These are phyloP conservation scores for Phytophthora pini DNA, from an alignment of 352 stramenopile genomes.

Conservation along the genomic window DNA sequence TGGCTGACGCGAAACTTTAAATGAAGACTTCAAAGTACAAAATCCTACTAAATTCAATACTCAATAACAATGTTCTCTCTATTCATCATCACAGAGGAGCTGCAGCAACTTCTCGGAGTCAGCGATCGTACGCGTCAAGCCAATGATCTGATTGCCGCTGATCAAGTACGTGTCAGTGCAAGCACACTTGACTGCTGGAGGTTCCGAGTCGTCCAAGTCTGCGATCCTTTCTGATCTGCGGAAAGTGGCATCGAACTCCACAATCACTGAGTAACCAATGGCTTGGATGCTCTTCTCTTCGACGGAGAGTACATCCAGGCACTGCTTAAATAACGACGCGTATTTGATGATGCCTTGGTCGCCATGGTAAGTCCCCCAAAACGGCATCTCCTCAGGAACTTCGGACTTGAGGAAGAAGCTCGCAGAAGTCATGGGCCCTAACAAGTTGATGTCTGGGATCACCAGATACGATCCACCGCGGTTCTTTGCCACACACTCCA, in stretches of 20 bases:
- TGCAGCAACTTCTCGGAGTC: slow-evolving; percentile 82
- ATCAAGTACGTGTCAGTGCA: slow-evolving; percentile 85
- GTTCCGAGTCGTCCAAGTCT: slow-evolving; percentile 34
- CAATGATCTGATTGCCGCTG: slow-evolving; percentile 75
- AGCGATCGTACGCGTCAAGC: slow-evolving; percentile 79
- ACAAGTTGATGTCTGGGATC: slow-evolving; percentile 64
- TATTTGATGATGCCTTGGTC: slow-evolving; percentile 74
- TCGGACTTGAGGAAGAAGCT: slow-evolving; percentile 83
- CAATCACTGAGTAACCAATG: slow-evolving; percentile 78
- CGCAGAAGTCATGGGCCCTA: slow-evolving; percentile 59
- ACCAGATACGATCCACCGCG: slow-evolving; percentile 53
- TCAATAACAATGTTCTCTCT: slow-evolving; percentile 29
- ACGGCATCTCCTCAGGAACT: slow-evolving; percentile 80
- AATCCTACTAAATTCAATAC: slow-evolving; percentile 7
- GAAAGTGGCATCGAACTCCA: slow-evolving; percentile 79
- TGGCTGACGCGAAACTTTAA: slow-evolving; percentile 63
- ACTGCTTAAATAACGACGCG: slow-evolving; percentile 69
- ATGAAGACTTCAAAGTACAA: slow-evolving; percentile 11
- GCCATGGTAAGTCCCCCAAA: slow-evolving; percentile 81
- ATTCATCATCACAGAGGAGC: slow-evolving; percentile 59
- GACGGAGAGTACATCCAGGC: slow-evolving; percentile 60
- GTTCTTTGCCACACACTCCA: slow-evolving; percentile 70
- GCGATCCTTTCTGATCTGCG: slow-evolving; percentile 42
- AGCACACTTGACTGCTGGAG: slow-evolving; percentile 55
- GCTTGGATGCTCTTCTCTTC: slow-evolving; percentile 72